phyloP scores from a whole-genome alignment of 768 basidiomycete species.

The Rhizopogon vulgaris region DNA sequence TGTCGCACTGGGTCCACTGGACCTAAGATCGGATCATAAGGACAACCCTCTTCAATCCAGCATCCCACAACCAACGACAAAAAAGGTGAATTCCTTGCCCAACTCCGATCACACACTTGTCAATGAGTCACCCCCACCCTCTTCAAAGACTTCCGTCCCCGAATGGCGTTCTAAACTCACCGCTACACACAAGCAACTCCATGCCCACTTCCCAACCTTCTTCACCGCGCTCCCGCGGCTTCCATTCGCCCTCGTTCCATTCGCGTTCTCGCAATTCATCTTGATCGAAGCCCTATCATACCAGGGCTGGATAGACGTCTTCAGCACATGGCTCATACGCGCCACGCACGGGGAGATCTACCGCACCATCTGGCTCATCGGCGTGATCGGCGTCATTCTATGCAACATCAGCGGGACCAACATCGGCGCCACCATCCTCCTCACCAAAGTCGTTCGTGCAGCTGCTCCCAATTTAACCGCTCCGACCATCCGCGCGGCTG shows the following conservation, averaged over 20 bases:
- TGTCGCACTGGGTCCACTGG: not conserved
- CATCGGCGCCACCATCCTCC: constrained; percentile 86
- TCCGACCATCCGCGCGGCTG: constrained; percentile 45
- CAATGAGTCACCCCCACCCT: not conserved
- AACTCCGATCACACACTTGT: constrained; percentile 2
- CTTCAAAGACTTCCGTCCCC: not conserved
- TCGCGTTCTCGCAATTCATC: constrained; percentile 93
- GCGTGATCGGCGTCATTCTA: constrained; percentile 63
- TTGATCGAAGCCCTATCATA: constrained; percentile 78
- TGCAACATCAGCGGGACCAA: constrained; percentile 87
- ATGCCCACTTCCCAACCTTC: constrained; percentile 61
- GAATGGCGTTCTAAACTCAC: not conserved
- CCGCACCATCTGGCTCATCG: constrained; percentile 60
- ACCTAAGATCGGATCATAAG: not conserved
- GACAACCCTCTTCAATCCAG: not conserved
- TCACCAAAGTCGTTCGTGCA: constrained; percentile 70
- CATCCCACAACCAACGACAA: not conserved
- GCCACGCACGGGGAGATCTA: constrained; percentile 37
- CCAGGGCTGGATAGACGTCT: constrained; percentile 85
- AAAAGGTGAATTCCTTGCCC: not conserved
- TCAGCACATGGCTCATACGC: constrained; percentile 59
- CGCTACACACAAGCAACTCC: constrained; percentile 7
- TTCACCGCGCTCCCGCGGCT: constrained; percentile 59
- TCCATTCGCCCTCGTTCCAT: constrained; percentile 80
- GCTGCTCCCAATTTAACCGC: constrained; percentile 30